Base-by-base conservation (phyloP, 257 asterid species). In the Galeopsis tetrahit region DNA sequence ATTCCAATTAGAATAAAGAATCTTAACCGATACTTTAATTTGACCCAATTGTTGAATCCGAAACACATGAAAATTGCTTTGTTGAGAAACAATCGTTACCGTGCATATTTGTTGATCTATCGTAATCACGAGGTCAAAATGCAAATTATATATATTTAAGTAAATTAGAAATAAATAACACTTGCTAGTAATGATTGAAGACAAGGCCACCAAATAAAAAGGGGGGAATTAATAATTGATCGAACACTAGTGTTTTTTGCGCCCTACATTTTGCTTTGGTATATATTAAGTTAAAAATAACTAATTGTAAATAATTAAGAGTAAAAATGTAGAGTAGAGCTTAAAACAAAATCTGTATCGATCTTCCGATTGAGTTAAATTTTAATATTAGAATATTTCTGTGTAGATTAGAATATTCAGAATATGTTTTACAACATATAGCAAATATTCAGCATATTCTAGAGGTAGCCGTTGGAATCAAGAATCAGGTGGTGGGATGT, bases 211-310 rank as follows among this genome's bases (percentile, higher is more conserved):
- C 57, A 36, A 59, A 38, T 48, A 4, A 35, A 53, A 49, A 68
- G 32, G 10, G 39, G 56, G 59, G 13, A 13, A 48, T 13, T 44
- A 33, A 14, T 66, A 32, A 44, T 17, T 48, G 52, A 61, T 52
- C 63, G 66, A 43, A 38, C 17, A 28, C 53, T 4, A 14, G 3
- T 43, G 6, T 56, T 48, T 46, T 39, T 21, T 55, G 57, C 38
- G 57, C 38, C 63, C 72, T 43, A 63, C 72, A 34, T 76, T 40
- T 76, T 62, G 35, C 76, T 76, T 69, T 69, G 68, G 35, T 59
- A n/a, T n/a, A n/a, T n/a, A 69, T 76, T 70, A 76, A 76, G 79
- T 68, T 75, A 43, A 36, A 31, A 3, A n/a, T 46, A 62, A n/a
- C 48, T 59, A 59, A 40, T 7, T 3, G 2, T 4, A 35, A 2